Evolutionary conservation across 1,139 yeast species (phyloP).

Genomic region (Lodderomyces oxycetoniae): DNA sequence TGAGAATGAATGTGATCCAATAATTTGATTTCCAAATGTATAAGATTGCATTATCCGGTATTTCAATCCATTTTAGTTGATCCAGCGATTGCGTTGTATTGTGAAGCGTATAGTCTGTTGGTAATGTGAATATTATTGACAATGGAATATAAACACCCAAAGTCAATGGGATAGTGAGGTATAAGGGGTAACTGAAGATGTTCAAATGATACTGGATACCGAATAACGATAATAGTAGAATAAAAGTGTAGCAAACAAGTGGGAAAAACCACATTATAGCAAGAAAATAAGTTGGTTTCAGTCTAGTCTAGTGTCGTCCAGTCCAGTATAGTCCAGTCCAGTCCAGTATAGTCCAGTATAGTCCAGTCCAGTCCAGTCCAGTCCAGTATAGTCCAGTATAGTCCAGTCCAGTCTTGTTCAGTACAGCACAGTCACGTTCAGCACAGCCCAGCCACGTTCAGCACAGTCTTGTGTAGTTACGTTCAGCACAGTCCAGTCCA

Average conservation of each 20-base stretch:
- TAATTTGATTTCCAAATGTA: conserved; percentile 68
- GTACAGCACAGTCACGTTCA: too few relatives aligned
- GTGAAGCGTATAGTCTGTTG: conserved; percentile 38
- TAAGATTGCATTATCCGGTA: conserved; percentile 45
- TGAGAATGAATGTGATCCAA: conserved; percentile 73
- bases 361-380: too few relatives aligned
- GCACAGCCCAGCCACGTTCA: too few relatives aligned
- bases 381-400: too few relatives aligned
- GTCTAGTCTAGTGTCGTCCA: too few relatives aligned
- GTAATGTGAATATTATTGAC: conserved; percentile 37
- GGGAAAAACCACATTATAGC: conserved; percentile 31
- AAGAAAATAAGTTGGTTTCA: too few relatives aligned
- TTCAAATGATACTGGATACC: conserved; percentile 38
- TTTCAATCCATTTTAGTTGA: conserved; percentile 20
- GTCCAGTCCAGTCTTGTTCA: too few relatives aligned
- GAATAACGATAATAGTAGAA: conserved; percentile 27
- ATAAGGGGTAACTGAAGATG: conserved; percentile 32
- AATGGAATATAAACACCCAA: conserved; percentile 43
- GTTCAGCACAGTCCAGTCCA: too few relatives aligned
- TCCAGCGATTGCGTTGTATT: conserved; percentile 17
- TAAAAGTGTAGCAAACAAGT: conserved; percentile 24
- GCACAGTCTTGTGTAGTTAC: too few relatives aligned
- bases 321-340: too few relatives aligned
- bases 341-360: too few relatives aligned
- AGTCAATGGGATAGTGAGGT: conserved; percentile 30